Conservation (phyloP, 1,284 basidiomycete genomes). For the Cryptococcus depauperatus region DNA sequence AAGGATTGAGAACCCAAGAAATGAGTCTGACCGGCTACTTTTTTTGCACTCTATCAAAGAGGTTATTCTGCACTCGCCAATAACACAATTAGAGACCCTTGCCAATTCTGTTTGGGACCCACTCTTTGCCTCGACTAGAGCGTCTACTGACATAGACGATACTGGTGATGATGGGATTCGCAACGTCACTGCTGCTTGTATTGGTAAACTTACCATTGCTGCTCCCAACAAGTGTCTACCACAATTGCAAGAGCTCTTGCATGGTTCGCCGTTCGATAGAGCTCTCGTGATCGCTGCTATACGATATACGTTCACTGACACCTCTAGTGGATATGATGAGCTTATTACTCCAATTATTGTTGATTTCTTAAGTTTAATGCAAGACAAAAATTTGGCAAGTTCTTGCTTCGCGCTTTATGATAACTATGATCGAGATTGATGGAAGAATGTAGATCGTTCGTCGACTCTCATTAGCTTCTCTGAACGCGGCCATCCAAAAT, state of each 20-base stretch:
- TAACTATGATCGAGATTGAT: no score
- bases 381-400: slow-evolving; percentile 72
- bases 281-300: slow-evolving; percentile 90
- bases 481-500: slow-evolving; percentile 90
- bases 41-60: slow-evolving; percentile 91
- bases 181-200: slow-evolving; percentile 91
- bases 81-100: slow-evolving; percentile 69
- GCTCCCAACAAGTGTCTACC: slow-evolving; percentile 82
- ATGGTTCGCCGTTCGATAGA: slow-evolving; percentile 54
- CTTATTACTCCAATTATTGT: slow-evolving; percentile 74
- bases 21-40: slow-evolving; percentile 69
- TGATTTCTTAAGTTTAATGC: slow-evolving; percentile 82
- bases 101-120: slow-evolving; percentile 86
- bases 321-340: slow-evolving; percentile 74
- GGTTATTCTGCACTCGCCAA: slow-evolving; percentile 80
- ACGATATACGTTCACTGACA: slow-evolving; percentile 90
- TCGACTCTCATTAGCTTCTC: slow-evolving; percentile 70
- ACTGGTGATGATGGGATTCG: slow-evolving; percentile 81
- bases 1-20: slow-evolving; percentile 57
- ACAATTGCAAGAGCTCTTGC: slow-evolving; percentile 58
- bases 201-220: slow-evolving; percentile 88
- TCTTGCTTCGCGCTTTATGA: neutral
- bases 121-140: slow-evolving; percentile 66
- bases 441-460: slow-evolving; percentile 62
- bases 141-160: slow-evolving; percentile 12